Conservation (phyloP, 352 stramenopile genomes). For the Globisporangium yorkense region DNA sequence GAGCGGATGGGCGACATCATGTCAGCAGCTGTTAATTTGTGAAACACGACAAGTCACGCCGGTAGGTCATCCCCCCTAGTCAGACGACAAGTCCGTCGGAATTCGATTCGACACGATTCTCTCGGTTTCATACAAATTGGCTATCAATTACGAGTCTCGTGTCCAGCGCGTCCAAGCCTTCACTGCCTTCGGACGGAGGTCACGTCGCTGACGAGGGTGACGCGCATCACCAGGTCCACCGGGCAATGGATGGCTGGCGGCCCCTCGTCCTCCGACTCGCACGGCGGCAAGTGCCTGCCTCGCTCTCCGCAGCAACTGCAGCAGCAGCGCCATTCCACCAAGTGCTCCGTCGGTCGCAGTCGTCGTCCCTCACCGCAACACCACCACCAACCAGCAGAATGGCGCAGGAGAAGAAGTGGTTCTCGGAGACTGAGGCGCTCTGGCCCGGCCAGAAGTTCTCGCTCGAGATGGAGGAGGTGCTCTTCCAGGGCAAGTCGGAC, state of each 20-base stretch:
- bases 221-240: slow-evolving; percentile 1
- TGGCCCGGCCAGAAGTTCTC: slow-evolving; percentile 92
- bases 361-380: slow-evolving; percentile 1
- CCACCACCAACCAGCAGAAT: slow-evolving; percentile 22
- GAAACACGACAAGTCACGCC: background rate
- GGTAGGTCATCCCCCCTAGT: background rate
- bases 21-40: background rate
- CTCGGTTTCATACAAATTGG: background rate
- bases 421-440: slow-evolving; percentile 93
- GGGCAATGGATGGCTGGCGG: slow-evolving; percentile 2
- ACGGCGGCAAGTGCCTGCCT: background rate
- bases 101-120: background rate
- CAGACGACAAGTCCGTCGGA: background rate
- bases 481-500: slow-evolving; percentile 96
- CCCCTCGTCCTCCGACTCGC: background rate
- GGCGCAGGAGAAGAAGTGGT: slow-evolving; percentile 83
- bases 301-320: background rate
- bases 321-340: slow-evolving; percentile 8
- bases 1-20: background rate
- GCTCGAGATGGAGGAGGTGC: slow-evolving; percentile 90
- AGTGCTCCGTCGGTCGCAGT: slow-evolving; percentile 7
- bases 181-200: background rate
- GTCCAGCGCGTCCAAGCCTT: background rate
- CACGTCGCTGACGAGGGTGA: background rate
- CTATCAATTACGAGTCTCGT: background rate